Percentiles rank a stretch among this genome's conserved stretches.
Conservation (phyloP, 345 rosid species). For the Salix koriyanagi region DNA sequence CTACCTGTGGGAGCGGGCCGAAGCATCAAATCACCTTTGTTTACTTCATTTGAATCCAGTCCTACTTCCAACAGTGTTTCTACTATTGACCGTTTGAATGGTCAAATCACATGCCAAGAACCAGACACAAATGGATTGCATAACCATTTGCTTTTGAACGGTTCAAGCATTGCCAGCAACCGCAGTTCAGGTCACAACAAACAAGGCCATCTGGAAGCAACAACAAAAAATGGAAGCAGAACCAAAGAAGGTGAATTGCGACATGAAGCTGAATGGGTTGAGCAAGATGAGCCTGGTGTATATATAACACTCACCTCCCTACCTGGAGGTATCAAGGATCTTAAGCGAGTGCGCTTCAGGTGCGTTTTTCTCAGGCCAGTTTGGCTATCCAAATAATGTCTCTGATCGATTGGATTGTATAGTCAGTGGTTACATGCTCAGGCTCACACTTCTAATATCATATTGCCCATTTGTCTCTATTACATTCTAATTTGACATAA, state of each 20-base stretch:
- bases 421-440: neutral
- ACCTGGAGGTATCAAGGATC: slow-evolving; percentile 85
- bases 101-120: slow-evolving; percentile 19
- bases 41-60: slow-evolving; percentile 57
- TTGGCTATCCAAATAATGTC: neutral
- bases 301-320: slow-evolving; percentile 86
- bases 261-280: slow-evolving; percentile 82
- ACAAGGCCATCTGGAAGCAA: slow-evolving; percentile 54
- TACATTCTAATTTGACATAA: neutral
- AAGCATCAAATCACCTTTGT: slow-evolving; percentile 26
- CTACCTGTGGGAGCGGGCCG: slow-evolving; percentile 26
- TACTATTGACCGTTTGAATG: slow-evolving; percentile 20
- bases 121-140: slow-evolving; percentile 19
- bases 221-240: slow-evolving; percentile 54
- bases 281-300: slow-evolving; percentile 96
- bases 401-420: neutral
- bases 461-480: neutral
- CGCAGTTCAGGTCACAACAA: slow-evolving; percentile 43
- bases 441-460: neutral
- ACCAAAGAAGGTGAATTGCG: slow-evolving; percentile 60
- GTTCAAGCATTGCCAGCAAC: slow-evolving; percentile 41
- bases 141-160: slow-evolving; percentile 43
- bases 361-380: slow-evolving; percentile 21
- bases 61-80: slow-evolving; percentile 21
- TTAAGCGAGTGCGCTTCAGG: slow-evolving; percentile 99